These are phyloP conservation scores for Butyriboletus appendiculatus DNA, from an alignment of 1,284 basidiomycete genomes.

Conservation along the genomic window DNA sequence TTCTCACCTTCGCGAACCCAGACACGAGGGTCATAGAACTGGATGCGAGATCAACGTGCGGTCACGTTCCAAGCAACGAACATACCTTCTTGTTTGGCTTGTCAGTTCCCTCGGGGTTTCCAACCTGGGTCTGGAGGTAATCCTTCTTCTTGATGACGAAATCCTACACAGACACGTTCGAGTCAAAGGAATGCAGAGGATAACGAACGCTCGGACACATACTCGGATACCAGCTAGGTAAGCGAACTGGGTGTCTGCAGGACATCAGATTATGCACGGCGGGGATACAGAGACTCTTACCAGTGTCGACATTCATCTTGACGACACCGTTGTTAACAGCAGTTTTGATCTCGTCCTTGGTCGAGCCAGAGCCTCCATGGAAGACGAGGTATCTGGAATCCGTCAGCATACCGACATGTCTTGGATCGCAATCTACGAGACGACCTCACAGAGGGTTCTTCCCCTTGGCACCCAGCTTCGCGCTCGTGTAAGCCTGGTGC, in stretches of 20 bases:
- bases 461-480: conserved; percentile 68
- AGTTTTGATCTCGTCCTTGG: conserved; percentile 94
- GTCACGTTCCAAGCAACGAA: not conserved
- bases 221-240: conserved; percentile 90
- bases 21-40: conserved; percentile 93
- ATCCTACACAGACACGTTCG: conserved; percentile 48
- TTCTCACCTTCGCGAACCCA: conserved; percentile 99
- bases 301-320: conserved; percentile 97
- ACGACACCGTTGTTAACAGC: conserved; percentile 93
- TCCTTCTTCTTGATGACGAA: conserved; percentile 83
- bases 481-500: conserved; percentile 83
- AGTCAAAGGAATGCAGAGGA: not conserved
- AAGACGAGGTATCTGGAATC: conserved; percentile 89
- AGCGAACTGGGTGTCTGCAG: conserved; percentile 83
- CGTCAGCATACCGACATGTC: not conserved
- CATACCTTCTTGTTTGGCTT: conserved; percentile 97
- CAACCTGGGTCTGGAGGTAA: conserved; percentile 87
- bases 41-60: not conserved
- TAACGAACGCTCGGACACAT: conserved; percentile 27
- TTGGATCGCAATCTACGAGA: not conserved
- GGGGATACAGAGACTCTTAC: conserved; percentile 32
- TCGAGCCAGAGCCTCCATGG: conserved; percentile 99
- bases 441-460: conserved; percentile 80
- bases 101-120: conserved; percentile 91
- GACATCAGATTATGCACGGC: conserved; percentile 7